phyloP scores from a whole-genome alignment of 2,329 filamentous ascomycete genomes.

The Boeremia exigua region DNA sequence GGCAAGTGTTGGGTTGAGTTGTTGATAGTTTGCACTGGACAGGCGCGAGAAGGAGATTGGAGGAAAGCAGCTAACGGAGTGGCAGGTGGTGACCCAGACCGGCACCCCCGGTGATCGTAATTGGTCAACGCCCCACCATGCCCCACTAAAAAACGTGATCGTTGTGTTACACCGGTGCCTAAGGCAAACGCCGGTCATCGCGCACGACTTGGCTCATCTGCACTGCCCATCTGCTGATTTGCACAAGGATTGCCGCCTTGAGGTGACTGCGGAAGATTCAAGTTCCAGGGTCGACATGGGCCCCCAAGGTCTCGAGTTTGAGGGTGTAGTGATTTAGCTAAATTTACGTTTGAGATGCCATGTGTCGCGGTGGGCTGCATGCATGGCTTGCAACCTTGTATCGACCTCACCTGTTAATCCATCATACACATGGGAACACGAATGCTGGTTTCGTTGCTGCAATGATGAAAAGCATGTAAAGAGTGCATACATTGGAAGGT shows the following conservation, averaged over 20 bases:
- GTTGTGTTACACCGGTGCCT: background rate
- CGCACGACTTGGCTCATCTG: background rate
- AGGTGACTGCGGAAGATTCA: background rate
- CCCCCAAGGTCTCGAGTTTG: background rate
- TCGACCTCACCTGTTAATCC: background rate
- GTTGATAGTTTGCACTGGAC: too few species aligned
- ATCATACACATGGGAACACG: background rate
- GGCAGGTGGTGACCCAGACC: too few species aligned
- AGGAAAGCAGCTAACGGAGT: too few species aligned
- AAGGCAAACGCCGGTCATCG: background rate
- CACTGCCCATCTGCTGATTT: background rate
- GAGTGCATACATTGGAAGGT: background rate
- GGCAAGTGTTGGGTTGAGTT: too few species aligned
- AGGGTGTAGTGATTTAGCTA: background rate
- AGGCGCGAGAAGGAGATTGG: too few species aligned
- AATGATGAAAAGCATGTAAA: background rate
- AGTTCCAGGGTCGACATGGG: background rate
- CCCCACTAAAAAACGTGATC: too few species aligned
- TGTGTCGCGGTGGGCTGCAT: slow-evolving; percentile 1
- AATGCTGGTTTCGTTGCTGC: too few species aligned
- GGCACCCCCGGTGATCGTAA: too few species aligned
- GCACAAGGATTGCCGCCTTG: background rate
- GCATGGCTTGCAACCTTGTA: background rate
- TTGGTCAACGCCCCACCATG: too few species aligned
- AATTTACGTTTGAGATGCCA: background rate